phyloP scores from a whole-genome alignment of 2,329 filamentous ascomycete genomes.

The Alternaria gaisen region DNA sequence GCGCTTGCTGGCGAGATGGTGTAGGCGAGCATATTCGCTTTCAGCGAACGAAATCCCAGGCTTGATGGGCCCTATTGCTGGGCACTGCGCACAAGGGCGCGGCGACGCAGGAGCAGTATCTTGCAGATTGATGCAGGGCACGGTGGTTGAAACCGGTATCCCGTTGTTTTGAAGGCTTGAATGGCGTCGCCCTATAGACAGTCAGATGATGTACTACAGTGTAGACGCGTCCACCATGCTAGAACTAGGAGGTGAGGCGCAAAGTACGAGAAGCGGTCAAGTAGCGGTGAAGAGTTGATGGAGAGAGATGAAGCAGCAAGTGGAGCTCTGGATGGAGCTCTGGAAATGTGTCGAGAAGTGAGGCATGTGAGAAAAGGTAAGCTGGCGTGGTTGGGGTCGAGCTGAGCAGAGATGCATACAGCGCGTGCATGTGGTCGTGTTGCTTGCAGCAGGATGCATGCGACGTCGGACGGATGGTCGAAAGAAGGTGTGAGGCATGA shows the following conservation, averaged over 20 bases:
- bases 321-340: conserved; percentile 2
- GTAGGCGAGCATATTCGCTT: conserved; percentile 21
- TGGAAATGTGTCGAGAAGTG: not conserved
- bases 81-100: conserved; percentile 34
- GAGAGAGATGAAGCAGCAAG: conserved; percentile 5
- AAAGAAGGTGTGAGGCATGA: conserved; percentile 2
- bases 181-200: conserved; percentile 19
- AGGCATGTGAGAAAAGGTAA: conserved; percentile 7
- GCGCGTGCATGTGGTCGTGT: conserved; percentile 24
- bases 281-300: conserved; percentile 23
- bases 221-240: conserved; percentile 18
- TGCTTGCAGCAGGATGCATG: conserved; percentile 16
- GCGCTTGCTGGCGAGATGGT: conserved; percentile 40
- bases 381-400: not conserved
- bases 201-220: conserved; percentile 44
- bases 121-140: conserved; percentile 9
- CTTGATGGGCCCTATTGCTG: conserved; percentile 18
- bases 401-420: conserved; percentile 4
- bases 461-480: conserved; percentile 16
- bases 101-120: conserved; percentile 19
- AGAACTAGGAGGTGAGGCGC: conserved; percentile 9
- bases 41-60: conserved; percentile 33
- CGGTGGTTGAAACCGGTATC: conserved; percentile 29
- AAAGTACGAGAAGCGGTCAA: conserved; percentile 36
- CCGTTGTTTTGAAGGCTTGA: conserved; percentile 22